phyloP scores from a whole-genome alignment of 1,284 basidiomycete genomes.

The Microbotryum silenes-acaulis region DNA sequence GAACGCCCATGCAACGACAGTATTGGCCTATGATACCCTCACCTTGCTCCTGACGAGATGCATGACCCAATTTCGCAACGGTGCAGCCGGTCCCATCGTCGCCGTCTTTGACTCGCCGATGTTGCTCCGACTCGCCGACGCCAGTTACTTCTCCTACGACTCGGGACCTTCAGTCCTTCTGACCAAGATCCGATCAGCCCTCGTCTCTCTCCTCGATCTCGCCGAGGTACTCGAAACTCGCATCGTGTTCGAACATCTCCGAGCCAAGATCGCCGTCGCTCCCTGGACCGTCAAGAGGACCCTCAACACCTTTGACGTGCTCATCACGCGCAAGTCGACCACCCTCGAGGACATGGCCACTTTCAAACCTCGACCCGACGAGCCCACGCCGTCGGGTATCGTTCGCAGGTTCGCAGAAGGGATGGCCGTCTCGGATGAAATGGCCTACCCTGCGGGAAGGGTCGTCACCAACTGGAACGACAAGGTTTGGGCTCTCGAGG shows the following conservation, averaged over 20 bases:
- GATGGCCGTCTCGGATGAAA: constrained; percentile 24
- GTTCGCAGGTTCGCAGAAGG: constrained; percentile 9
- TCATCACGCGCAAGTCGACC: constrained; percentile 4
- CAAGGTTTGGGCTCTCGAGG: constrained; percentile 10
- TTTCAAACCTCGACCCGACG: not conserved
- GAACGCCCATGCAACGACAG: not conserved
- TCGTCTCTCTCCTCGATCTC: constrained; percentile 17
- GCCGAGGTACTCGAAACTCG: constrained; percentile 3
- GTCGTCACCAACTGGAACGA: constrained; percentile 20
- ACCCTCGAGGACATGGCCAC: constrained; percentile 8
- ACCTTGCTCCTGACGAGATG: constrained; percentile 14
- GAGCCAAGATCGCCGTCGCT: constrained; percentile 17
- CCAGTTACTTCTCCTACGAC: constrained; percentile 22
- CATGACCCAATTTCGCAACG: not conserved
- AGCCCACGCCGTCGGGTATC: constrained; percentile 5
- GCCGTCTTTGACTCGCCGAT: not conserved
- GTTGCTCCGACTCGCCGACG: constrained; percentile 5
- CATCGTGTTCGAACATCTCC: constrained; percentile 9
- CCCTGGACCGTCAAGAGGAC: constrained; percentile 20
- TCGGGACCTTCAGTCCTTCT: constrained; percentile 6
- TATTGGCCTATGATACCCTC: constrained; percentile 19
- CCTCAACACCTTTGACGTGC: constrained; percentile 13
- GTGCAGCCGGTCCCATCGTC: constrained; percentile 5
- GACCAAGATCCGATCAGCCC: constrained; percentile 7
- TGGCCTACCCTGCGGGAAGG: constrained; percentile 19